Evolutionary conservation across 192 early-diverging fungal species (phyloP), one percentile per base, ranked within the genome.

Genomic region (Coemansia sp.): DNA sequence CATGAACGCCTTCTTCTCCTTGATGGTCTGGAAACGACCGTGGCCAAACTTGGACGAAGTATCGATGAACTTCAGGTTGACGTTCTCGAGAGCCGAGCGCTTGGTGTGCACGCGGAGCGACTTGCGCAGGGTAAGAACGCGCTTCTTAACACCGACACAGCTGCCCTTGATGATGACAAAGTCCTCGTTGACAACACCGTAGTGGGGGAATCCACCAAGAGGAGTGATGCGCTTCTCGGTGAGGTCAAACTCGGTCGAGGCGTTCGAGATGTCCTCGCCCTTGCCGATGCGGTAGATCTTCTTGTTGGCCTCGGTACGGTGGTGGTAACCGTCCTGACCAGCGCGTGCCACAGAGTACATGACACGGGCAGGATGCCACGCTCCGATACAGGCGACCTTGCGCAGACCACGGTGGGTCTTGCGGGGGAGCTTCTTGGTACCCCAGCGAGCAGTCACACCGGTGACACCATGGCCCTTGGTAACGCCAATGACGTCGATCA

Each of bases 331-430:
- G 88, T 95, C 88, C 90, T 99, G 98, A 96, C 98, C 98, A 77
- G 98, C 94, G 86, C 98, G 96, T 68, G 98, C 93, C 73, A 99
- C 97, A 66, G 98, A 95, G 94, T 90, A 98, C 95, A 95, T 97
- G 84, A 98, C 97, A 61, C 93, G 90, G 72, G 91, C 89, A 76
- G 95, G 94, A 90, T 98, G 95, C 95, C 95, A 99, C 55, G 95
- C 94, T 86, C 97, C 98, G 70, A 99, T 99, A 93, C 98, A 99
- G 79, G 98, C 98, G 65, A 99, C 97, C 93, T 99, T 99, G 81
- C 98, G 93, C 80, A 99, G 92, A 97, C 98, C 98, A 87, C 93
- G 95, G 90, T 99, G 98, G 58, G 98, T 99, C 94, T 99, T 99
- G 81, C 98, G 92, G 46, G 95, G 98, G 69, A 99, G 93, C 93